Conservation (phyloP, 805 yeast species). For the Schizosaccharomyces octosporus region DNA sequence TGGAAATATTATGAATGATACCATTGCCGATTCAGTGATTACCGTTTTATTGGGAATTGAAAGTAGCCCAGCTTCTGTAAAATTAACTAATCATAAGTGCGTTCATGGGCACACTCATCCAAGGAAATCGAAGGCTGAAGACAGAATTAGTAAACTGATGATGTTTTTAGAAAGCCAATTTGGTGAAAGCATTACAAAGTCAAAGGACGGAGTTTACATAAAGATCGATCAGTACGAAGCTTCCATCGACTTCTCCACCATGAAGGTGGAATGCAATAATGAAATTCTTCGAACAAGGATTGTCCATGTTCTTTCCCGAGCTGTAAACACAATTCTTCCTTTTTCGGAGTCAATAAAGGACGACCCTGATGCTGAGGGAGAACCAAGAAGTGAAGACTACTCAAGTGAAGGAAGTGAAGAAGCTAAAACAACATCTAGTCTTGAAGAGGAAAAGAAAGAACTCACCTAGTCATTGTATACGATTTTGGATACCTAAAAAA, state of each 20-base stretch:
- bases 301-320: constrained; percentile 53
- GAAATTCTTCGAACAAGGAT: constrained; percentile 61
- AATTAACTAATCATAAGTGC: constrained; percentile 13
- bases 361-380: too few species aligned
- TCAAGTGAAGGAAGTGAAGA: neutral
- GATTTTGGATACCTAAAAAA: too few species aligned
- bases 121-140: constrained; percentile 7
- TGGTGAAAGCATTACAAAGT: constrained; percentile 35
- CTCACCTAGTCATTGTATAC: too few species aligned
- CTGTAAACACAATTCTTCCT: constrained; percentile 65
- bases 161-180: constrained; percentile 59
- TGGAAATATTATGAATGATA: constrained; percentile 69
- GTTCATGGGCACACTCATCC: constrained; percentile 8
- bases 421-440: neutral
- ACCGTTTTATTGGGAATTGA: constrained; percentile 82
- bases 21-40: constrained; percentile 79
- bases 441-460: too few species aligned
- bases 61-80: constrained; percentile 84
- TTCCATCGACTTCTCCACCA: constrained; percentile 32
- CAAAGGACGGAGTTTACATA: constrained; percentile 26
- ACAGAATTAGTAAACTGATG: constrained; percentile 25
- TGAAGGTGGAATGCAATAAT: constrained; percentile 48
- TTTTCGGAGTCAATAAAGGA: neutral
- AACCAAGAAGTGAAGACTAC: neutral
- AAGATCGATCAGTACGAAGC: constrained; percentile 60